Evolutionary conservation across 2,329 filamentous ascomycete species (phyloP), one percentile per base, ranked within the genome.

Genomic region (Sclerotinia minor): DNA sequence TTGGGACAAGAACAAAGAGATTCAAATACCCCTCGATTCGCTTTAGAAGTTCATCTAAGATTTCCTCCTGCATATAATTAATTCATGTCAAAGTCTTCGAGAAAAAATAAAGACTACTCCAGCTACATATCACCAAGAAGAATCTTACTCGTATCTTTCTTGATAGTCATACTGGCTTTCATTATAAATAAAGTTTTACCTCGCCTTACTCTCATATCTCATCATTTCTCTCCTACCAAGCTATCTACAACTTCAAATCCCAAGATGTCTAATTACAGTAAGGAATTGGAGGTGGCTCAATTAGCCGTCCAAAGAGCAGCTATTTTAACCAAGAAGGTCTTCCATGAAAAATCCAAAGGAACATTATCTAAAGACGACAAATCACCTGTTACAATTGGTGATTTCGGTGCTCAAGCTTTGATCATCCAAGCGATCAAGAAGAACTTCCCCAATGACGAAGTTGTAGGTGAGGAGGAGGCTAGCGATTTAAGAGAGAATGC

Each of bases 361-460:
- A 97, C 95, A 57, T 85, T 97, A 64, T 91, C 90, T 78, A 99
- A 99, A 83, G 90, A 92, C 79, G 95, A 99, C 84, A 92, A 92
- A 78, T 97, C 94, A 13, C 95, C 95, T 72, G 95, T 99, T 75
- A 99, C 95, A 24, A 95, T 98, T 75, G 95, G 94, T 78, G 95
- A 99, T 82, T 98, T 97, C 79, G 95, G 95, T 76, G 96, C 95
- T 49, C 95, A 99, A 82, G 94, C 95, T 44, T 87, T 99, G 72
- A 97, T 99, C 80, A 97, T 98, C 77, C 85, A 89, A 68, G 94
- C 94, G 38, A 89, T 99, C 73, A 89, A 89, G 80, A 87, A 92
- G 80, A 92, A 91, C 80, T 99, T 99, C 82, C 95, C 95, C 24
- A 77, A 87, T 47, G 95, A 99, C 77, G 90, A 92, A 79, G 91